These are phyloP conservation scores for Alternaria atra DNA, from an alignment of 2,329 filamentous ascomycete species.

Conservation along the genomic window DNA sequence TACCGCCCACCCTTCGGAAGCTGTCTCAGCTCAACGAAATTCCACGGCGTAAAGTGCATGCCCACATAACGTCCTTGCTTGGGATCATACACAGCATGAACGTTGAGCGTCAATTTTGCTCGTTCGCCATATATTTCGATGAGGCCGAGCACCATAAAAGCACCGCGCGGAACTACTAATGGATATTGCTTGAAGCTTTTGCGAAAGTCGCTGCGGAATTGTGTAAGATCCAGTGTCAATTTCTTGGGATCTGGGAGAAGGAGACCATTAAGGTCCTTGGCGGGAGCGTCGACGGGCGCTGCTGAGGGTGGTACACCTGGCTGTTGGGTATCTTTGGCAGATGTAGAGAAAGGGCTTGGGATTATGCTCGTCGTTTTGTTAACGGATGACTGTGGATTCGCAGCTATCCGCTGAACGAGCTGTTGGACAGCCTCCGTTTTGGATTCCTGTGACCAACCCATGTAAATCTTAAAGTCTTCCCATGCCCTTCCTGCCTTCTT, in stretches of 20 bases:
- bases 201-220: constrained; percentile 36
- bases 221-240: constrained; percentile 37
- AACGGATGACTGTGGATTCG: constrained; percentile 11
- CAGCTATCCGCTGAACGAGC: constrained; percentile 18
- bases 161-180: constrained; percentile 55
- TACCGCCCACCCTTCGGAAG: constrained; percentile 46
- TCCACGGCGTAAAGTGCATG: constrained; percentile 38
- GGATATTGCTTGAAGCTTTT: constrained; percentile 27
- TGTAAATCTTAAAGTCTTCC: constrained; percentile 34
- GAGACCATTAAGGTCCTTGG: constrained; percentile 28
- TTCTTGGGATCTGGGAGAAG: constrained; percentile 38
- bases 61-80: constrained; percentile 50
- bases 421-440: constrained; percentile 24
- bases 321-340: constrained; percentile 25
- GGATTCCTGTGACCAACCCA: constrained; percentile 35
- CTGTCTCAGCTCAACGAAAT: constrained; percentile 46
- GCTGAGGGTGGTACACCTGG: constrained; percentile 18
- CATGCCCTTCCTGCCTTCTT: constrained; percentile 30
- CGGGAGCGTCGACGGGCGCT: constrained; percentile 18
- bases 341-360: constrained; percentile 17
- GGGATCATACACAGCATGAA: constrained; percentile 58
- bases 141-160: constrained; percentile 56
- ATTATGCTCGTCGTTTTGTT: constrained; percentile 15
- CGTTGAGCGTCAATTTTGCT: constrained; percentile 56
- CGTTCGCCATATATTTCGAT: constrained; percentile 57